Evolutionary conservation across 78 protist genomes (phyloP), one percentile per base, ranked within the genome.

Genomic region (Dictyostelium firmibasis): DNA sequence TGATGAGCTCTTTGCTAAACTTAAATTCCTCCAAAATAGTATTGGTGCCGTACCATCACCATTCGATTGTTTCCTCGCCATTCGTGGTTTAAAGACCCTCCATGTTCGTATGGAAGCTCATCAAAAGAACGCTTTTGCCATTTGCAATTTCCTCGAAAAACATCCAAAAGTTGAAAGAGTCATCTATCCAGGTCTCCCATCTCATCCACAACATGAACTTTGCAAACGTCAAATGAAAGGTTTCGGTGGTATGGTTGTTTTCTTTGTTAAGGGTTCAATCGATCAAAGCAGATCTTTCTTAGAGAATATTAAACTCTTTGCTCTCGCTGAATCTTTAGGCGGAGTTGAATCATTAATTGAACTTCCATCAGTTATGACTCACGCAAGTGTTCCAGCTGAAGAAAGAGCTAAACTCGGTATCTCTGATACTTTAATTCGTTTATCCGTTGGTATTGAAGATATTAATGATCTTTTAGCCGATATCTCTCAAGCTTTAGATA

Each of bases 21-120:
- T 96, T 14, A 92, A 81, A 31, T 97, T 96, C 96, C 75, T 81
- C 18, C 98, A 98, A 69, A 97, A 97, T 72, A 64, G 78, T 41
- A 62, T 85, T 53, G 99, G 99, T 29, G 97, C 97, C 14, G 96
- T 97, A 4, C 96, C 96, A 44, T 36, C 97, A 3, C 99, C 99
- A 36, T 96, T 98, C 50, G 99, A 98, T 67, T 97, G 98, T 72
- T 98, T 81, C 96, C 72, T 97, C 18, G 97, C 97, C n/a, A 44
- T 97, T 31, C 91, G 98, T 53, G 98, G 99, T 29, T 9, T 98
- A 27, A 94, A 93, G 85, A 98, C 99, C 0, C 94, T 98, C 0
- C 95, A 96, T 23, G 27, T 98, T 33, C 86, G 99, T 23, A 97
- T 98, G 97, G 87, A 77, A 69, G 85, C 36, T 23, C 98, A 95